Percentiles rank a stretch among this genome's conserved stretches.
Conservation (phyloP, 2,329 filamentous ascomycete species). For the Canariomyces notabilis region DNA sequence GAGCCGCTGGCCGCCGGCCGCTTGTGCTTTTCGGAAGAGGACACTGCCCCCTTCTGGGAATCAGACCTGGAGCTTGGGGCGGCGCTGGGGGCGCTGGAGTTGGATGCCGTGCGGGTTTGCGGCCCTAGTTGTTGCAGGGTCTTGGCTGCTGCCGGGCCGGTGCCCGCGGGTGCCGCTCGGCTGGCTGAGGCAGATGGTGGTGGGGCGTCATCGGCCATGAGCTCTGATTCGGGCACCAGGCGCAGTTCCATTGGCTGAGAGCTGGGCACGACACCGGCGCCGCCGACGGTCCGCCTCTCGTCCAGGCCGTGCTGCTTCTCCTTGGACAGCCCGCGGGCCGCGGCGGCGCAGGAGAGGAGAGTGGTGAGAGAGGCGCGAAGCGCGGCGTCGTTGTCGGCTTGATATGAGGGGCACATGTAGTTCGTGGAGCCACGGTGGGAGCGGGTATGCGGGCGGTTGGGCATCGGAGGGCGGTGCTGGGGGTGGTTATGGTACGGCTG, state of each 20-base stretch:
- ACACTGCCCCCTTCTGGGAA: constrained; percentile 17
- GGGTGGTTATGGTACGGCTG: constrained; percentile 45
- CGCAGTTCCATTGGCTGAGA: constrained; percentile 54
- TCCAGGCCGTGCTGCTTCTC: no score
- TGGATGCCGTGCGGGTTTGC: constrained; percentile 26
- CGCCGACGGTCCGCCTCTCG: constrained; percentile 31
- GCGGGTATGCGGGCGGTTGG: constrained; percentile 44
- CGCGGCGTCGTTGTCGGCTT: constrained; percentile 88
- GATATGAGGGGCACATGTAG: constrained; percentile 68
- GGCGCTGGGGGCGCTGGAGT: constrained; percentile 28
- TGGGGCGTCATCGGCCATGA: constrained; percentile 37
- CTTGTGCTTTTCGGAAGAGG: constrained; percentile 42
- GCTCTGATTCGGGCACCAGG: constrained; percentile 56
- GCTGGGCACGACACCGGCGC: constrained; percentile 40
- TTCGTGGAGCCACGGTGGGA: constrained; percentile 47
- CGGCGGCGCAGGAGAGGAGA: constrained; percentile 87
- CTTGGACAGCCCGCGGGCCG: constrained; percentile 77
- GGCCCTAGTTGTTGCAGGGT: constrained; percentile 2
- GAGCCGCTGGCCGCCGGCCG: constrained; percentile 33
- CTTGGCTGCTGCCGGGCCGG: constrained; percentile 22
- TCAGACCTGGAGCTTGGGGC: constrained; percentile 25
- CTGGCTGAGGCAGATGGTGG: neutral
- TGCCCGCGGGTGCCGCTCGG: constrained; percentile 6
- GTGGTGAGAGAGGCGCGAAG: constrained; percentile 91
- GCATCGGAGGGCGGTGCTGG: constrained; percentile 46